phyloP scores from a whole-genome alignment of 2,329 filamentous ascomycete species.

The Allantophomopsis cytisporea region DNA sequence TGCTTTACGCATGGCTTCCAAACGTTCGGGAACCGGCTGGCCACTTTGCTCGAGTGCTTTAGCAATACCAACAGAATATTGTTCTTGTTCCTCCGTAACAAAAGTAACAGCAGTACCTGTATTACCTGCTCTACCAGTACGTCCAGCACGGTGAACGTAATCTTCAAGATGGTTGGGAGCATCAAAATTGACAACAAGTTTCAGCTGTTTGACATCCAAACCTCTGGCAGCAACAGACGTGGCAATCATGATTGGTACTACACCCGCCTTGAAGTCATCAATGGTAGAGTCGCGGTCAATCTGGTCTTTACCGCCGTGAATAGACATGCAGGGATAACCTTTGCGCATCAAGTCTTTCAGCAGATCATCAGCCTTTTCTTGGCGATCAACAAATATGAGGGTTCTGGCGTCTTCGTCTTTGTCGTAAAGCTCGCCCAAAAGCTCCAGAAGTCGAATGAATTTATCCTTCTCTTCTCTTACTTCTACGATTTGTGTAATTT shows the following conservation, averaged over 20 bases:
- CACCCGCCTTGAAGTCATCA: constrained; percentile 82
- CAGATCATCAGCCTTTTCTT: constrained; percentile 76
- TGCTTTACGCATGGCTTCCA: constrained; percentile 51
- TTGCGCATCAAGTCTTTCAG: constrained; percentile 69
- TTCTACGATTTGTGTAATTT: constrained; percentile 88
- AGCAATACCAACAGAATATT: constrained; percentile 77
- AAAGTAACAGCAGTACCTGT: constrained; percentile 93
- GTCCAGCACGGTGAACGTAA: constrained; percentile 87
- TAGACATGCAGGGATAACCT: constrained; percentile 83
- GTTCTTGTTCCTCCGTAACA: constrained; percentile 81
- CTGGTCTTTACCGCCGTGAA: constrained; percentile 89
- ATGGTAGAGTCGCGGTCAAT: constrained; percentile 88
- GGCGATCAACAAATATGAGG: constrained; percentile 82
- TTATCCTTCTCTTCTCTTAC: constrained; percentile 73
- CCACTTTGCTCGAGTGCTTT: constrained; percentile 80
- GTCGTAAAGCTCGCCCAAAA: constrained; percentile 77
- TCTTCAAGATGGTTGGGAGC: constrained; percentile 91
- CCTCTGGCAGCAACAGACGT: constrained; percentile 93
- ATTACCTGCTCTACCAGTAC: constrained; percentile 88
- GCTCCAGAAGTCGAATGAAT: constrained; percentile 69
- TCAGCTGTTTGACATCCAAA: constrained; percentile 89
- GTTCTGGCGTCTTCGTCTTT: constrained; percentile 81
- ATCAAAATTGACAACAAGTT: constrained; percentile 92
- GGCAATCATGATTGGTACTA: constrained; percentile 80
- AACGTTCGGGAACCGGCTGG: constrained; percentile 62